Evolutionary conservation across 176 grass and related monocot species (phyloP).

Genomic region (Triticum urartu): DNA sequence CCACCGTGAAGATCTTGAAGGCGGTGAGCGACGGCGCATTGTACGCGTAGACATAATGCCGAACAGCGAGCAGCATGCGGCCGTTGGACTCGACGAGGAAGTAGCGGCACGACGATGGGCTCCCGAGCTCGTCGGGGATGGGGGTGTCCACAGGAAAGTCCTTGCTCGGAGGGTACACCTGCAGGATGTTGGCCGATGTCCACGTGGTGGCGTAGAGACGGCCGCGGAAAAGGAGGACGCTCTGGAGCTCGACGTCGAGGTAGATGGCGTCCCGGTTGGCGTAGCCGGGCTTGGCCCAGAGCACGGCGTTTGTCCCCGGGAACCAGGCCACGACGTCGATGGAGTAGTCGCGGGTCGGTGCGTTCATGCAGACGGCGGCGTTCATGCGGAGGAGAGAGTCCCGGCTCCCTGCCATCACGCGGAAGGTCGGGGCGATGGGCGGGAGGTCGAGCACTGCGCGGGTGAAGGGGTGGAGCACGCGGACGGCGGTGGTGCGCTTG

Average conservation of each 20-base stretch:
- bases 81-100: constrained; percentile 13
- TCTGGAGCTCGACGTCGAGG: not conserved
- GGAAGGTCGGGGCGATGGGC: not conserved
- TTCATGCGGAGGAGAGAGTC: constrained; percentile 1
- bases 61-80: not conserved
- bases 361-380: not conserved
- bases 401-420: not conserved
- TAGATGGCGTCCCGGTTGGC: not conserved
- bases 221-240: constrained; percentile 19
- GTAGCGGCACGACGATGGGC: not conserved
- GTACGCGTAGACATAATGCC: not conserved
- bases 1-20: not conserved
- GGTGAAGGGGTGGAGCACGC: constrained; percentile 33
- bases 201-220: constrained; percentile 1
- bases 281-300: constrained; percentile 18
- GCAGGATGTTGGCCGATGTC: not conserved
- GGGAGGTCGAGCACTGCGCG: constrained; percentile 18
- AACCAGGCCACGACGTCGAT: constrained; percentile 35
- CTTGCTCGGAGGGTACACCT: constrained; percentile 5
- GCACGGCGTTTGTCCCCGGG: not conserved
- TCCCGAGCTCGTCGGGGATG: not conserved
- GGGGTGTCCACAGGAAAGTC: not conserved
- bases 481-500: constrained; percentile 1
- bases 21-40: not conserved
- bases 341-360: not conserved